Percentiles rank a stretch among this genome's conserved stretches.
These are phyloP conservation scores for Colletotrichum gigasporum DNA, from an alignment of 2,329 filamentous ascomycete species.

Conservation along the genomic window DNA sequence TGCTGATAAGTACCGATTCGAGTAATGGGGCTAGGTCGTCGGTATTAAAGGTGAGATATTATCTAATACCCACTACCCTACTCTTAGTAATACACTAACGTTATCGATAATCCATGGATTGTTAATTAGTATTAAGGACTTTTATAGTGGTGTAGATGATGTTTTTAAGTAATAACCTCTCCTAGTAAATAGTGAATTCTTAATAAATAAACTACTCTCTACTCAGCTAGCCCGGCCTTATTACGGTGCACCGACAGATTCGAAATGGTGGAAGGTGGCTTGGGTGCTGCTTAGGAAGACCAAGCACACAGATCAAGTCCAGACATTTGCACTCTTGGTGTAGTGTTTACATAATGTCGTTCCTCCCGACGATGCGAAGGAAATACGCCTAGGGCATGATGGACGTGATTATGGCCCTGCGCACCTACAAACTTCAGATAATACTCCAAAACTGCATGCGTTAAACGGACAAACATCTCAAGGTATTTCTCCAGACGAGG, in stretches of 20 bases:
- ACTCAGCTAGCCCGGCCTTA: background rate
- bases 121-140: slow-evolving; percentile 1
- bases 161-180: rapidly evolving
- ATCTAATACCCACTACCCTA: slow-evolving; percentile 17
- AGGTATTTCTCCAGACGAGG: too few relatives aligned
- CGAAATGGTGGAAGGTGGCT: slow-evolving; percentile 29
- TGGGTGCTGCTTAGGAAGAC: too few relatives aligned
- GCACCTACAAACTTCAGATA: too few relatives aligned
- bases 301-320: too few relatives aligned
- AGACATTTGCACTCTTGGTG: too few relatives aligned
- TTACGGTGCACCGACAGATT: background rate
- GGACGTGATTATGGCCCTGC: too few relatives aligned
- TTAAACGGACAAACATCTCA: too few relatives aligned
- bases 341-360: too few relatives aligned
- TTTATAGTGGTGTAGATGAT: background rate
- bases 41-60: slow-evolving; percentile 22
- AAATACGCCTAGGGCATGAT: too few relatives aligned
- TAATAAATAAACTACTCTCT: background rate
- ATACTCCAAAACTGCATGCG: too few relatives aligned
- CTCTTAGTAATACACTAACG: slow-evolving; percentile 15
- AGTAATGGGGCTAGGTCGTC: slow-evolving; percentile 33
- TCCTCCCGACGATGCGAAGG: too few relatives aligned
- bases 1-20: slow-evolving; percentile 28
- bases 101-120: background rate
- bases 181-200: rapidly evolving